These are phyloP conservation scores for Torulaspora pretoriensis DNA, from an alignment of 1,139 yeast species.

Conservation along the genomic window DNA sequence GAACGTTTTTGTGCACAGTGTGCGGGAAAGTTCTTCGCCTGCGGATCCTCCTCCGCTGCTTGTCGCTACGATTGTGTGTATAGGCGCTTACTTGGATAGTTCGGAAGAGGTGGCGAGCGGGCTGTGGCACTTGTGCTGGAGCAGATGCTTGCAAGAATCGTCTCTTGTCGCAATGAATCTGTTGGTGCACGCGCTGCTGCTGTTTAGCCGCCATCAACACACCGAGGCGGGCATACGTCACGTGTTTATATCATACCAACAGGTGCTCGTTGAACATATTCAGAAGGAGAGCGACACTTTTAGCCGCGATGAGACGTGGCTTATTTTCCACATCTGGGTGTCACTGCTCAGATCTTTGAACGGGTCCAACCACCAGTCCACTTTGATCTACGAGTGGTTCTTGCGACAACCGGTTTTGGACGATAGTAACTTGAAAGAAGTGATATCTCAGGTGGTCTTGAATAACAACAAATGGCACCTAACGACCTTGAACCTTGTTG, in stretches of 20 bases:
- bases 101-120: slow-evolving; percentile 4
- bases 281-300: neutral
- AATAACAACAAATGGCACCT: slow-evolving; percentile 4
- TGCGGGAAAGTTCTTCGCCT: neutral
- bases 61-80: slow-evolving; percentile 3
- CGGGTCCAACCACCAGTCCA: slow-evolving; percentile 13
- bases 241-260: slow-evolving; percentile 16
- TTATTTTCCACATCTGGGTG: slow-evolving; percentile 18
- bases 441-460: slow-evolving; percentile 1
- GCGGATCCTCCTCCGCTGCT: neutral
- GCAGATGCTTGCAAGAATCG: slow-evolving; percentile 13
- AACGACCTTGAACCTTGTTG: slow-evolving; percentile 5
- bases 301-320: slow-evolving; percentile 13
- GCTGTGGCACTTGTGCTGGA: slow-evolving; percentile 18
- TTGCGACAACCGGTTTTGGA: slow-evolving; percentile 7
- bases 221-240: slow-evolving; percentile 8
- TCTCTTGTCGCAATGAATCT: slow-evolving; percentile 13
- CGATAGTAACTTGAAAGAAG: slow-evolving; percentile 3
- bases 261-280: slow-evolving; percentile 9
- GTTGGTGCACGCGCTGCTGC: slow-evolving; percentile 2
- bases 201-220: neutral
- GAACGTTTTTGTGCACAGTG: neutral
- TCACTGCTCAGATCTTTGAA: slow-evolving; percentile 12
- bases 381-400: slow-evolving; percentile 17
- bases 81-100: slow-evolving; percentile 5